These are phyloP conservation scores for Tylopilus felleus DNA, from an alignment of 768 basidiomycete species.

Conservation along the genomic window DNA sequence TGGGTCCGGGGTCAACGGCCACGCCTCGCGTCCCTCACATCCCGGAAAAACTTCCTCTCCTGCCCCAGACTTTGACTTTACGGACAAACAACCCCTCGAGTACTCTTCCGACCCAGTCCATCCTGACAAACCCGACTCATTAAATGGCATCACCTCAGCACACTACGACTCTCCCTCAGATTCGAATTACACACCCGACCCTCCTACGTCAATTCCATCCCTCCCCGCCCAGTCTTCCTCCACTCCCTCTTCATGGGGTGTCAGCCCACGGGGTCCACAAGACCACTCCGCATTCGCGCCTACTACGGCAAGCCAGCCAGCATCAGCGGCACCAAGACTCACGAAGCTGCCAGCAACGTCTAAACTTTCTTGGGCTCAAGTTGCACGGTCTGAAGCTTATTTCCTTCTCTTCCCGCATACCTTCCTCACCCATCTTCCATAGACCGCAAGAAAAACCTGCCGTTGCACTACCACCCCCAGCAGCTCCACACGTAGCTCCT, in stretches of 20 bases:
- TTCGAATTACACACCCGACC: constrained; percentile 12
- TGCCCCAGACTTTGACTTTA: constrained; percentile 35
- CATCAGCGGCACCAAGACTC: constrained; percentile 25
- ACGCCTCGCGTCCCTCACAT: constrained; percentile 23
- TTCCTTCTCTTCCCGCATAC: neutral
- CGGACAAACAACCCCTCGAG: constrained; percentile 23
- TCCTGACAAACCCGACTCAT: constrained; percentile 14
- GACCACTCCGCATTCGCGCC: constrained; percentile 38
- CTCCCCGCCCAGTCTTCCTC: constrained; percentile 17
- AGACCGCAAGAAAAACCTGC: constrained; percentile 67
- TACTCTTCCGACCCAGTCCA: constrained; percentile 14
- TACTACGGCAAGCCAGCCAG: constrained; percentile 12
- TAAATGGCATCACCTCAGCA: constrained; percentile 12
- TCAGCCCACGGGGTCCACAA: constrained; percentile 30
- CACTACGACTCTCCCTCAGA: constrained; percentile 17
- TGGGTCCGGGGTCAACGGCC: constrained; percentile 31
- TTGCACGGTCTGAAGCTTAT: constrained; percentile 50
- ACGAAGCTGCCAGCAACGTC: constrained; percentile 64
- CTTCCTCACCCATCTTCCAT: constrained; percentile 4
- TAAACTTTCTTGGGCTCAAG: constrained; percentile 83
- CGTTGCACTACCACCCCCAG: constrained; percentile 37
- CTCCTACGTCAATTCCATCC: constrained; percentile 8
- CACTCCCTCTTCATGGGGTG: constrained; percentile 35
- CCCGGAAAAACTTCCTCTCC: constrained; percentile 30
- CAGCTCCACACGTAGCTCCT: constrained; percentile 12